Evolutionary conservation across 495 filamentous ascomycete species (phyloP).

Genomic region (Pyronema omphalodes): DNA sequence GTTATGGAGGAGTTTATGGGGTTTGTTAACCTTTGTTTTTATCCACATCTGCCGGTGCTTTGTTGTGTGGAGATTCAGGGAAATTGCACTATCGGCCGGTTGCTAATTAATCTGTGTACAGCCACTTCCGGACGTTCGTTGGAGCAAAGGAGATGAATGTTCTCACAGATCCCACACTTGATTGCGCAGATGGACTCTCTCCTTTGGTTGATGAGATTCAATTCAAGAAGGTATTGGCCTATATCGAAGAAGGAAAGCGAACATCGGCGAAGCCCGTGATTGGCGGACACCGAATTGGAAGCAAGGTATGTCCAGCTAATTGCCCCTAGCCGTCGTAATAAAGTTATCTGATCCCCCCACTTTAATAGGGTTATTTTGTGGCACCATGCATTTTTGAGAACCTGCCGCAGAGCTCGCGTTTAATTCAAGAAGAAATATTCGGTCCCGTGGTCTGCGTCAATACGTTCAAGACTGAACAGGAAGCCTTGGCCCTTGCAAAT

Average conservation of each 20-base stretch:
- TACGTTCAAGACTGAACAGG: slow-evolving; percentile 47
- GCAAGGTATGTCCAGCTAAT: slow-evolving; percentile 8
- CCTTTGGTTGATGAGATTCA: slow-evolving; percentile 25
- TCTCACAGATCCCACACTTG: slow-evolving; percentile 42
- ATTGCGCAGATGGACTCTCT: slow-evolving; percentile 56
- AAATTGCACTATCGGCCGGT: neutral
- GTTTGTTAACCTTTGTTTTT: neutral
- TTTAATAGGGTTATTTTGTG: slow-evolving; percentile 42
- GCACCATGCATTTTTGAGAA: slow-evolving; percentile 57
- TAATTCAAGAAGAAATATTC: slow-evolving; percentile 63
- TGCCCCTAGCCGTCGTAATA: neutral
- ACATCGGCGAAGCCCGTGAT: neutral
- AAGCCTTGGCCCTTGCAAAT: slow-evolving; percentile 64
- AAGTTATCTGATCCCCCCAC: neutral
- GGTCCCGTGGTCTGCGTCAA: slow-evolving; percentile 62
- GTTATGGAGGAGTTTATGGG: slow-evolving; percentile 4
- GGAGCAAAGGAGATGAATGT: slow-evolving; percentile 33
- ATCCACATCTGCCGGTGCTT: neutral
- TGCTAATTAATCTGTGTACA: neutral
- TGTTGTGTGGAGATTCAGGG: neutral
- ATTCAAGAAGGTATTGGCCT: slow-evolving; percentile 1
- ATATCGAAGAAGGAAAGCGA: slow-evolving; percentile 5
- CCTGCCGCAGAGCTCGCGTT: slow-evolving; percentile 50
- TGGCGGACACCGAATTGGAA: slow-evolving; percentile 8
- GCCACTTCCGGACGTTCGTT: slow-evolving; percentile 2